A percentile compares a stretch with the other conserved stretches of the same genome.
Conservation (phyloP, 805 yeast species). For the Zygosaccharomyces kombuchaensis region DNA sequence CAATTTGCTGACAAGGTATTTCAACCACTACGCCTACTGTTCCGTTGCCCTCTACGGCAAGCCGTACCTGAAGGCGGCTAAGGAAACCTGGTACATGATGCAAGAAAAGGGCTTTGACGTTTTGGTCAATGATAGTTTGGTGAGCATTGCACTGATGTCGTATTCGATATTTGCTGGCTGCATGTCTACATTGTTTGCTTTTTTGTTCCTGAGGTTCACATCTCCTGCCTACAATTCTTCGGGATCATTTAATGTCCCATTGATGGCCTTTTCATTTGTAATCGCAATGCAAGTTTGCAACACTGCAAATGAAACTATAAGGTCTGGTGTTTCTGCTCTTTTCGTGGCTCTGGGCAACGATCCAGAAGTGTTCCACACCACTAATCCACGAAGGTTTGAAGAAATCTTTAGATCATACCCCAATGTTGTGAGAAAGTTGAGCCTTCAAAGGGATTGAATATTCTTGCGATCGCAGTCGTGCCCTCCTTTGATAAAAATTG, state of each 20-base stretch:
- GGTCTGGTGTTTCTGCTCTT: conserved; percentile 78
- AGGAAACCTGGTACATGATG: conserved; percentile 74
- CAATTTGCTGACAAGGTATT: conserved; percentile 78
- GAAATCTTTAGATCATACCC: conserved; percentile 64
- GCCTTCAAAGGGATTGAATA: conserved; percentile 29
- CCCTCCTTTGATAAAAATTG: neutral
- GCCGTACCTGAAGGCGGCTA: conserved; percentile 68
- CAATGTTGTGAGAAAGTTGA: conserved; percentile 55
- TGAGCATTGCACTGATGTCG: conserved; percentile 73
- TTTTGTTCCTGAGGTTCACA: conserved; percentile 62
- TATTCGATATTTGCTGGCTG: conserved; percentile 71
- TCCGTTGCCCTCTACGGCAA: conserved; percentile 85
- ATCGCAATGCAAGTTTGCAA: conserved; percentile 73
- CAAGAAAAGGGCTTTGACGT: conserved; percentile 81
- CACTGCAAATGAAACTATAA: conserved; percentile 67
- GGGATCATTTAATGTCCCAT: conserved; percentile 65
- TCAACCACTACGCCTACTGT: conserved; percentile 87
- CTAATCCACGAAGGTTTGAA: conserved; percentile 66
- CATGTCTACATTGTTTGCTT: conserved; percentile 57
- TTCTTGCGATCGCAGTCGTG: neutral
- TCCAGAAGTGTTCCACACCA: conserved; percentile 73
- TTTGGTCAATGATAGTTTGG: conserved; percentile 75
- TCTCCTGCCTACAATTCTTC: conserved; percentile 57
- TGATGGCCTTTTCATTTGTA: conserved; percentile 68
- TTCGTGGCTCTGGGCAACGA: conserved; percentile 79